These are phyloP conservation scores for Leishmania major DNA, from an alignment of 208 protist species.

Conservation along the genomic window DNA sequence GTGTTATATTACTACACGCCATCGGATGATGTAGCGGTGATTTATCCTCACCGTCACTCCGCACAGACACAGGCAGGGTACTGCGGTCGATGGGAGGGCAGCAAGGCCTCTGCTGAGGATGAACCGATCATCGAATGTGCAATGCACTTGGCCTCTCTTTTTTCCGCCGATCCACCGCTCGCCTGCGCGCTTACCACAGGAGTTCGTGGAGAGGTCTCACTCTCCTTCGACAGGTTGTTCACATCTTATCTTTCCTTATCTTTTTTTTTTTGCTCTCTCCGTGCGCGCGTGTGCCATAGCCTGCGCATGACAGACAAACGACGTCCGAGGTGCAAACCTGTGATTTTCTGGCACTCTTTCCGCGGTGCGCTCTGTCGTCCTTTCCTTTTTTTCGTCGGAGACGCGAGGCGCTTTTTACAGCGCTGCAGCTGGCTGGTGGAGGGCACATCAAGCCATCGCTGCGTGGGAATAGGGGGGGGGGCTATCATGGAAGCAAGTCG, in stretches of 20 bases:
- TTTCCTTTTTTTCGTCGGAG: constrained; percentile 13
- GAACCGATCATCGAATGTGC: background rate
- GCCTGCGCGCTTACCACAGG: background rate
- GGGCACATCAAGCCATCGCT: background rate
- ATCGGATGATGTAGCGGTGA: background rate
- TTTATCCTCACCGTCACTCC: background rate
- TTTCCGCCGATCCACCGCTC: background rate
- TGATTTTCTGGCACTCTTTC: constrained; percentile 3
- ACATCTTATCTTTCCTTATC: constrained; percentile 22
- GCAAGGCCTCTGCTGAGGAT: background rate
- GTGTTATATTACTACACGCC: constrained; percentile 62
- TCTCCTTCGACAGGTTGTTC: constrained; percentile 28
- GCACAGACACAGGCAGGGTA: background rate
- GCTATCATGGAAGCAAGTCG: background rate
- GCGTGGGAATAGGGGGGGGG: background rate
- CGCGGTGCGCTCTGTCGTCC: background rate
- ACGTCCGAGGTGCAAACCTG: background rate
- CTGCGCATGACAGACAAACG: background rate
- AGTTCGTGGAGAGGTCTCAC: background rate
- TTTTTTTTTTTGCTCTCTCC: constrained; percentile 6
- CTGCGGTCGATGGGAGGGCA: background rate
- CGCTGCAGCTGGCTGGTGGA: background rate
- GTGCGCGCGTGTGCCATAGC: background rate
- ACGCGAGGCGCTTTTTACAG: background rate
- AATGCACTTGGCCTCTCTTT: background rate